Conservation (phyloP, 805 yeast species). For the Tetrapisispora fleetii region DNA sequence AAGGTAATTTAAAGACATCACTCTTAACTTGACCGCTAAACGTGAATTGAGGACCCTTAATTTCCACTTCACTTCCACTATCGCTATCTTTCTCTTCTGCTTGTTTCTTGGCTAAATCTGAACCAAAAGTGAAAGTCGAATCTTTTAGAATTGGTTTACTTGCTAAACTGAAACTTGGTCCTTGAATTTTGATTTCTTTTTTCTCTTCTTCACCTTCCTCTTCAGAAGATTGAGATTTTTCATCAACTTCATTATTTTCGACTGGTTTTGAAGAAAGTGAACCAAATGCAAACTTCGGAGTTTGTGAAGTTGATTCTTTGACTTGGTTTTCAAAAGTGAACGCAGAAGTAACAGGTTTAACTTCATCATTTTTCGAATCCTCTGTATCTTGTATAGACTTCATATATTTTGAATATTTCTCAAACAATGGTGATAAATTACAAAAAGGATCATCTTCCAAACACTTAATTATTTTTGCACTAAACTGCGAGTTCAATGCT, state of each 20-base stretch:
- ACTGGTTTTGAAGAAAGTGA: background rate
- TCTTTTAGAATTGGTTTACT: constrained; percentile 40
- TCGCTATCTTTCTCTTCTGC: constrained; percentile 19
- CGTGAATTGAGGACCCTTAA: constrained; percentile 35
- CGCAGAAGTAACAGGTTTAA: background rate
- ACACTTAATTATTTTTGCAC: constrained; percentile 37
- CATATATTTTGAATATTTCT: constrained; percentile 50
- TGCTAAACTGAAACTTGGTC: constrained; percentile 52
- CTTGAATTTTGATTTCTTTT: constrained; percentile 58
- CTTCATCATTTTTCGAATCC: constrained; percentile 1
- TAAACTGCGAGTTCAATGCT: constrained; percentile 57
- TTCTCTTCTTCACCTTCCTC: constrained; percentile 29
- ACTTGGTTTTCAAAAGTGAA: background rate
- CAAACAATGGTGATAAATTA: constrained; percentile 44
- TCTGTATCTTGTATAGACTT: constrained; percentile 18
- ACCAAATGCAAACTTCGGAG: background rate
- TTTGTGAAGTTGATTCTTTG: background rate
- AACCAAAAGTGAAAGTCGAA: constrained; percentile 40
- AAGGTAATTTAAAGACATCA: constrained; percentile 28
- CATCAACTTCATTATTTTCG: background rate
- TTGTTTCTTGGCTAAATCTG: constrained; percentile 10
- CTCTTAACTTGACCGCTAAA: constrained; percentile 29
- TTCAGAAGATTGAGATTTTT: background rate
- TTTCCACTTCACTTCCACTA: constrained; percentile 26
- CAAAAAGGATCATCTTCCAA: constrained; percentile 39